Base-by-base conservation (phyloP, 1,139 yeast genomes). In the Martiniozyma asiatica region DNA sequence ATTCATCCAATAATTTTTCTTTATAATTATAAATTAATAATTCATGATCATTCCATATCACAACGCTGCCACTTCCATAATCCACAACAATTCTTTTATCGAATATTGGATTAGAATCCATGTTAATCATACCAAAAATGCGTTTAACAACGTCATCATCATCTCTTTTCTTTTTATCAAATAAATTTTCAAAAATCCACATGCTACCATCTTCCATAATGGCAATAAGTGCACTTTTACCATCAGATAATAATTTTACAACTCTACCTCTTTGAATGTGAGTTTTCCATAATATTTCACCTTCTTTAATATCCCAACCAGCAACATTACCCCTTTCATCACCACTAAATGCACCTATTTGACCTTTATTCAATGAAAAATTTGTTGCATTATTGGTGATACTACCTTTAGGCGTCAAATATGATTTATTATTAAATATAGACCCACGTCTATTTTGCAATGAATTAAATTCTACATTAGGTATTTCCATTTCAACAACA, bases 21-120 rank as follows among this genome's bases (percentile, higher is more conserved):
- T 30, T 29, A 27, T 36, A 50, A 2, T 49, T 41, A 20, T 36
- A 33, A 11, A 48, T 34, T 17, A 48, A 44, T 22, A 67, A 46
- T 10, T 40, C 37, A 2, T 40, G 24, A 2, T 39, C 48, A 35
- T 49, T 45, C 34, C 58, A 44, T 5, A 65, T 24, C 1, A 65
- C 45, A 4, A 65, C 47, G 35, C 58, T 58, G 27, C 49, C 46
- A 15, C 66, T 72, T 2, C 71, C 77, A 43, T 65, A 72, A 50
- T 77, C 87, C 19, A 70, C 67, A 29, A 60, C 58, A 35, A 65
- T 27, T 9, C 33, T 35, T 12, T 35, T 26, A 16, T 29, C 28
- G 8, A 42, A 29, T 8, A 43, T 28, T 8, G 19, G 11, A 4
- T 7, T 14, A 11, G 16, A 4, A 11, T 19, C 15, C 7, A 22